Evolutionary conservation across 2,329 filamentous ascomycete species (phyloP).

Genomic region (Exophiala sp.): DNA sequence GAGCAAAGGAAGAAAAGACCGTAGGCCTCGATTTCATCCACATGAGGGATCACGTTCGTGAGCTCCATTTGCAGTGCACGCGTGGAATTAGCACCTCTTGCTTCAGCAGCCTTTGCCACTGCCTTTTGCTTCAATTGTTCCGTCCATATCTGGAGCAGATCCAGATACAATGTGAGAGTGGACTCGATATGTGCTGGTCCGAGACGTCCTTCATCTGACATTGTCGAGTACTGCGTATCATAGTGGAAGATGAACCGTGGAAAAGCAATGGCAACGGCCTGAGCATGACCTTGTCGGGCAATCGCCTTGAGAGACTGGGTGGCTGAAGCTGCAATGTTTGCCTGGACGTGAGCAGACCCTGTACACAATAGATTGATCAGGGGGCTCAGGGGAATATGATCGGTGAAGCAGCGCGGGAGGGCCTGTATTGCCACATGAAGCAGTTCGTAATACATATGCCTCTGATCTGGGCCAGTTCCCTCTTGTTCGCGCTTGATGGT

Average conservation of each 20-base stretch:
- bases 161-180: conserved; percentile 86
- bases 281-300: conserved; percentile 84
- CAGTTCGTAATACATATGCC: conserved; percentile 92
- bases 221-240: conserved; percentile 93
- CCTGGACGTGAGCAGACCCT: conserved; percentile 90
- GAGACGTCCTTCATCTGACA: conserved; percentile 96
- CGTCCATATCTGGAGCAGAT: conserved; percentile 94
- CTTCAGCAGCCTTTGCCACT: conserved; percentile 65
- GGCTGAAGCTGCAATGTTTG: conserved; percentile 86
- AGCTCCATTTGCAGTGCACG: conserved; percentile 76
- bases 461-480: conserved; percentile 71
- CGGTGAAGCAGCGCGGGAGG: conserved; percentile 85
- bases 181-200: conserved; percentile 92
- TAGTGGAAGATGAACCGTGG: conserved; percentile 98
- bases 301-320: conserved; percentile 93
- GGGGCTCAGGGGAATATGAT: conserved; percentile 87
- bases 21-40: conserved; percentile 95
- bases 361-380: conserved; percentile 94
- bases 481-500: conserved; percentile 84
- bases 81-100: conserved; percentile 33
- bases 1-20: conserved; percentile 97
- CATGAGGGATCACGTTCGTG: conserved; percentile 84
- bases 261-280: conserved; percentile 95
- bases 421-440: conserved; percentile 94
- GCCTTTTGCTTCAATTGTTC: conserved; percentile 89